Conservation (phyloP, 371 early-diverging fungal genomes). For the Cokeromyces recurvatus region DNA sequence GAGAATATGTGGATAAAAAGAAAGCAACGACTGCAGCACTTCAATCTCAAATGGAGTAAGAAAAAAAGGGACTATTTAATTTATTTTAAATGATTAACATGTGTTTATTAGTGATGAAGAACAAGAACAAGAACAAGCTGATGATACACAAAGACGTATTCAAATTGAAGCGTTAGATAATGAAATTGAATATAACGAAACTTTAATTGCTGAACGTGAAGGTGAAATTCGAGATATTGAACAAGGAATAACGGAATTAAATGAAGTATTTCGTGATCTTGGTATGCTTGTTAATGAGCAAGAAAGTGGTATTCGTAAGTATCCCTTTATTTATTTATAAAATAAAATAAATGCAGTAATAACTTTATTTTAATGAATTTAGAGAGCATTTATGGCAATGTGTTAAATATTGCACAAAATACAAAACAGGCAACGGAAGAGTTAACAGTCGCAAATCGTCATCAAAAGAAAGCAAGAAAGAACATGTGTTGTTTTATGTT, state of each 20-base stretch:
- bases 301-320: constrained; percentile 84
- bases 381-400: constrained; percentile 68
- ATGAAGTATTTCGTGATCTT: constrained; percentile 94
- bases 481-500: constrained; percentile 78
- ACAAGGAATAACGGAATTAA: constrained; percentile 85
- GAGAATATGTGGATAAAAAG: constrained; percentile 78
- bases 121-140: constrained; percentile 47
- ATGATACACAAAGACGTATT: constrained; percentile 56
- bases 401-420: constrained; percentile 73
- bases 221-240: constrained; percentile 90
- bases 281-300: constrained; percentile 96
- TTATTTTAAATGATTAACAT: constrained; percentile 19
- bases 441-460: constrained; percentile 70
- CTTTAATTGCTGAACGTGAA: constrained; percentile 90
- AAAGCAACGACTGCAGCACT: constrained; percentile 45
- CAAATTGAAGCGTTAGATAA: constrained; percentile 81
- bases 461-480: constrained; percentile 78
- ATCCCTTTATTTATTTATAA: no score
- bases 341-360: not conserved
- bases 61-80: not conserved
- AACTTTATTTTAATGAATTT: not conserved
- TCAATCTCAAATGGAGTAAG: constrained; percentile 36
- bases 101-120: constrained; percentile 20
- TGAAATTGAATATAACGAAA: constrained; percentile 90
- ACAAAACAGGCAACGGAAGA: constrained; percentile 79